Evolutionary conservation across 495 filamentous ascomycete genomes (phyloP).

Genomic region (Penicillium diatomitis): DNA sequence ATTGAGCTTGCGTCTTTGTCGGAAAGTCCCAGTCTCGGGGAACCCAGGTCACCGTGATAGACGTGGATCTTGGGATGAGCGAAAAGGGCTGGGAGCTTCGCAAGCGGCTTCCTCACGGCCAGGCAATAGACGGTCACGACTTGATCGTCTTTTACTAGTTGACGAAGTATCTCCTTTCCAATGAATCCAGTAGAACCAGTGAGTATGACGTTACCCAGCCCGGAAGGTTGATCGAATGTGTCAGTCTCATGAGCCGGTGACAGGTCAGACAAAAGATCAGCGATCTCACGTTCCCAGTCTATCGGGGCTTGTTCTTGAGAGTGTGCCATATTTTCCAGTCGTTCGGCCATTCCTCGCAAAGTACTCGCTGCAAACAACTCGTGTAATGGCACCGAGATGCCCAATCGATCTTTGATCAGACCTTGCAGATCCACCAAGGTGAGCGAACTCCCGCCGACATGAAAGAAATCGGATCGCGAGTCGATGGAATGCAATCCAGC

Average conservation of each 20-base stretch:
- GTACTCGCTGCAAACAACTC: conserved; percentile 30
- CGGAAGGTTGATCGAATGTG: background rate
- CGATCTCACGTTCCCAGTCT: conserved; percentile 17
- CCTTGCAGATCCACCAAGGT: conserved; percentile 23
- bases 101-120: conserved; percentile 13
- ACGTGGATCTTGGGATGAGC: conserved; percentile 22
- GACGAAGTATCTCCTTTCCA: conserved; percentile 19
- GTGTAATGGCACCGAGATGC: conserved; percentile 13
- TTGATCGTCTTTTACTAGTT: conserved; percentile 11
- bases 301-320: background rate
- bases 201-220: conserved; percentile 11
- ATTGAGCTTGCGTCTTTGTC: conserved; percentile 15
- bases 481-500: conserved; percentile 2
- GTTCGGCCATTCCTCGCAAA: conserved; percentile 22
- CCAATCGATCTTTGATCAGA: conserved; percentile 15
- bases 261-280: background rate
- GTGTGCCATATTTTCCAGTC: background rate
- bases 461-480: conserved; percentile 27
- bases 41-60: conserved; percentile 28
- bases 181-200: conserved; percentile 31
- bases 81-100: conserved; percentile 5
- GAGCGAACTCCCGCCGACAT: conserved; percentile 30
- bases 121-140: conserved; percentile 24
- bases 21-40: conserved; percentile 27
- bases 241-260: background rate